Evolutionary conservation across 2,329 filamentous ascomycete genomes (phyloP).

Genomic region (Pestalotiopsis sp.): DNA sequence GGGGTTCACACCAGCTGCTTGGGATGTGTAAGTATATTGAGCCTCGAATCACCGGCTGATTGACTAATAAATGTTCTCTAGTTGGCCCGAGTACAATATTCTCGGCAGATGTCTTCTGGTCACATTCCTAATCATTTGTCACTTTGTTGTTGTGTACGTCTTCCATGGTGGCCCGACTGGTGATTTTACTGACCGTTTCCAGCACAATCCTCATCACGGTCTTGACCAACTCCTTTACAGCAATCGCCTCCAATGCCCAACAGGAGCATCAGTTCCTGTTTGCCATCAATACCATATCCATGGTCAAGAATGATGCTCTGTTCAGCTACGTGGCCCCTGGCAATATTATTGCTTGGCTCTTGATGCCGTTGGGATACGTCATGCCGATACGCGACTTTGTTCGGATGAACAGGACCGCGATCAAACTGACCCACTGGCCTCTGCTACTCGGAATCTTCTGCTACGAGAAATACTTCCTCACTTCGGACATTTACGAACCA

Average conservation of each 20-base stretch:
- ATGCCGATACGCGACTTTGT: conserved; percentile 84
- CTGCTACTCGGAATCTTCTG: conserved; percentile 83
- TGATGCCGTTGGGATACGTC: conserved; percentile 80
- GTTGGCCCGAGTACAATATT: conserved; percentile 74
- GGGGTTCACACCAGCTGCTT: conserved; percentile 91
- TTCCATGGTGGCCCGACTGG: neutral
- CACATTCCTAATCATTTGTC: conserved; percentile 89
- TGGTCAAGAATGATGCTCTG: conserved; percentile 96
- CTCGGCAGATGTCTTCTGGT: conserved; percentile 77
- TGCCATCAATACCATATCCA: conserved; percentile 94
- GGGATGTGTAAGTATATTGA: conserved; percentile 69
- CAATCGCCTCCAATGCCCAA: conserved; percentile 88
- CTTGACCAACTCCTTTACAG: conserved; percentile 95
- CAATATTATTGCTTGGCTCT: conserved; percentile 88
- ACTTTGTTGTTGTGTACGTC: conserved; percentile 80
- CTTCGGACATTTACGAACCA: conserved; percentile 76
- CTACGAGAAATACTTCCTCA: conserved; percentile 82
- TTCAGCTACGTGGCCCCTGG: conserved; percentile 93
- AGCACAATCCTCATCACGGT: conserved; percentile 91
- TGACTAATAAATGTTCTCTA: conserved; percentile 25
- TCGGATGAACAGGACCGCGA: conserved; percentile 83
- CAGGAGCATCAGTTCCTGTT: conserved; percentile 94
- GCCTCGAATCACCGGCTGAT: neutral
- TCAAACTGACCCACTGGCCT: conserved; percentile 89
- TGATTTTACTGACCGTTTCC: neutral